Evolutionary conservation across 306 rosid genomes (phyloP).

Genomic region (Hylodesmum podocarpum): DNA sequence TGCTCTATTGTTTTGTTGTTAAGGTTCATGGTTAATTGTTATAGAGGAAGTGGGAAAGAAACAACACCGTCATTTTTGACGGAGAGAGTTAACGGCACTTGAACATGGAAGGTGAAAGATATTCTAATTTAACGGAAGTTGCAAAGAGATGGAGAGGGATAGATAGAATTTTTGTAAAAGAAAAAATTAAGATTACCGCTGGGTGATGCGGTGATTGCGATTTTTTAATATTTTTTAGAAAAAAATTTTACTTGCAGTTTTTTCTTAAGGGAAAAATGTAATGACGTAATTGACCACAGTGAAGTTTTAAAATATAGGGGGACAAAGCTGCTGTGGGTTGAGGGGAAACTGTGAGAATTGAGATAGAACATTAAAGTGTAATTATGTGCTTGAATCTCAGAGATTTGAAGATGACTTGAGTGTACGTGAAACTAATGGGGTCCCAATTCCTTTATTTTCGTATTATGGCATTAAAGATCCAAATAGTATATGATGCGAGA

Average conservation of each 20-base stretch:
- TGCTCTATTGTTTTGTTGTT: not conserved
- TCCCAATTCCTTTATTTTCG: slow-evolving; percentile 11
- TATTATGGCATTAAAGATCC: not conserved
- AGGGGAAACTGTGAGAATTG: not conserved
- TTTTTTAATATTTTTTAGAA: not conserved
- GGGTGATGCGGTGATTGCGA: not conserved
- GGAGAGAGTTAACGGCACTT: slow-evolving; percentile 18
- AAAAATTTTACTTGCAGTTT: no score
- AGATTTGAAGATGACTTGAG: slow-evolving; percentile 8
- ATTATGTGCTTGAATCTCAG: not conserved
- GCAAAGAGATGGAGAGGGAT: not conserved
- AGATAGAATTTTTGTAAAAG: not conserved
- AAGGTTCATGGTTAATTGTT: slow-evolving; percentile 5
- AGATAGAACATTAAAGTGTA: not conserved
- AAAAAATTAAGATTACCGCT: not conserved
- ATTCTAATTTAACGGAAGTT: not conserved
- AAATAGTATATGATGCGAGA: slow-evolving; percentile 5
- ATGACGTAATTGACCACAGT: not conserved
- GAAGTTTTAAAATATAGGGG: not conserved
- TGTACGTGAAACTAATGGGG: not conserved
- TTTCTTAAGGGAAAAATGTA: no score
- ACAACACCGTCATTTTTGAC: slow-evolving; percentile 30
- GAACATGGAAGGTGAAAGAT: not conserved
- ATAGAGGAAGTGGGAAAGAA: not conserved
- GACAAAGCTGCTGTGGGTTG: not conserved